Evolutionary conservation across 225 moss, liverwort and hornwort species (phyloP).

Genomic region (Climacium dendroides): DNA sequence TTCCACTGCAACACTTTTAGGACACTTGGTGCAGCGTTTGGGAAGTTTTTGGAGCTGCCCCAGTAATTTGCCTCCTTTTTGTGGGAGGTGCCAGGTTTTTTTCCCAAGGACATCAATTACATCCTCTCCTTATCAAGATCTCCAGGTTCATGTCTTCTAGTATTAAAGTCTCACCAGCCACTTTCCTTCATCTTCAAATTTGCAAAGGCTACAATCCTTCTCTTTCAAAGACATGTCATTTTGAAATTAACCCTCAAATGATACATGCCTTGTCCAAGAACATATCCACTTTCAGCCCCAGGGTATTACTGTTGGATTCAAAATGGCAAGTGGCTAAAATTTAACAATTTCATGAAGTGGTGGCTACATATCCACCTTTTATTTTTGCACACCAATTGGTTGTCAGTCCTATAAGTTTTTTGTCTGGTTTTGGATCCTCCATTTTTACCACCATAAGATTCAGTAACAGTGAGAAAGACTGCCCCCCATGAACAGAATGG

Average conservation of each 20-base stretch:
- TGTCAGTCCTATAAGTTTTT: neutral
- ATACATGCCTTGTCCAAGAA: neutral
- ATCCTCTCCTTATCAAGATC: neutral
- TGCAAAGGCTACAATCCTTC: neutral
- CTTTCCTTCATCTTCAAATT: neutral
- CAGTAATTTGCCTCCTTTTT: neutral
- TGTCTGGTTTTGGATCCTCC: accelerated
- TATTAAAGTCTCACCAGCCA: neutral
- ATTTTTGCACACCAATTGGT: neutral
- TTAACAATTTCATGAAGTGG: accelerated
- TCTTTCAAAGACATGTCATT: neutral
- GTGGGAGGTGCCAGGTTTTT: accelerated
- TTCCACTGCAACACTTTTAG: neutral
- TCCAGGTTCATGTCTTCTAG: accelerated
- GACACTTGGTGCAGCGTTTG: neutral
- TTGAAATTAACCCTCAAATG: neutral
- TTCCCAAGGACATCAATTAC: neutral
- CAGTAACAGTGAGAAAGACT: too few species aligned
- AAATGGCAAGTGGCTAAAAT: neutral
- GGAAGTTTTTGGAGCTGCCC: neutral
- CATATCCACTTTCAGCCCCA: accelerated
- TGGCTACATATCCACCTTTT: neutral
- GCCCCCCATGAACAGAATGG: too few species aligned
- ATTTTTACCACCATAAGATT: too few species aligned
- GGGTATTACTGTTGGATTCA: accelerated